Base-by-base conservation (phyloP, 2,329 filamentous ascomycete genomes). In the Trichophyton verrucosum region DNA sequence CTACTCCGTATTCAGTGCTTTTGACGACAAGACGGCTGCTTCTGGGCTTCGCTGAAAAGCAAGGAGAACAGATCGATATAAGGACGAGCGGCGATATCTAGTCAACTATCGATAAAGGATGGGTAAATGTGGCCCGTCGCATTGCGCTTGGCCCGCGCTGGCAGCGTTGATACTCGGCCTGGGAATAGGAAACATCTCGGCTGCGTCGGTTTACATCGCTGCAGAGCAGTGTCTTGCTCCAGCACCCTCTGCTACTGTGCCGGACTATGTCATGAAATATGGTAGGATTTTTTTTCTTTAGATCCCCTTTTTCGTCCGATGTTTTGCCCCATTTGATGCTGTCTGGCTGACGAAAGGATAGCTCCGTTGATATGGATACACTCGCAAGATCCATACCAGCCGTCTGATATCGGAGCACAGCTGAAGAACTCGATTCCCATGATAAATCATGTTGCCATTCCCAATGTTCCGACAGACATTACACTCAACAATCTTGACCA, bases 311-410 rank as follows among this genome's bases (percentile, higher is more conserved):
- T 30, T 30, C 27, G 6, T 30, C 27, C 27, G 27, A 30, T 30
- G 2, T 40, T 17, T 36, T 33, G 51, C 22, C 22, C 22, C 22
- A 24, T 24, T 3, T 24, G 27, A 9, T 38, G 9, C 33, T 8
- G 11, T 9, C 2, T 36, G 8, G 5, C 33, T 57, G 30, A 38
- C 38, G 15, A 24, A n/a, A 30, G 9, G 7, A 11, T 22, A 81
- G 80, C 80, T 38, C 80, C 80, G 6, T 63, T 81, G 3, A 73
- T 81, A 38, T 81, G 77, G 73, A 73, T 81, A 7, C 74, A 81
- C 63, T 75, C 74, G 27, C 63, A 73, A 62, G 80, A 82, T 62
- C 65, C 68, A 30, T 81, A 79, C 65, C 75, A 76, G 56, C 80
- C 80, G 4, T 78, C 78, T 47, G 78, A 80, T 63, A 75, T 82